Conservation (phyloP, 495 filamentous ascomycete species). For the Penicillium atrosanguineum region DNA sequence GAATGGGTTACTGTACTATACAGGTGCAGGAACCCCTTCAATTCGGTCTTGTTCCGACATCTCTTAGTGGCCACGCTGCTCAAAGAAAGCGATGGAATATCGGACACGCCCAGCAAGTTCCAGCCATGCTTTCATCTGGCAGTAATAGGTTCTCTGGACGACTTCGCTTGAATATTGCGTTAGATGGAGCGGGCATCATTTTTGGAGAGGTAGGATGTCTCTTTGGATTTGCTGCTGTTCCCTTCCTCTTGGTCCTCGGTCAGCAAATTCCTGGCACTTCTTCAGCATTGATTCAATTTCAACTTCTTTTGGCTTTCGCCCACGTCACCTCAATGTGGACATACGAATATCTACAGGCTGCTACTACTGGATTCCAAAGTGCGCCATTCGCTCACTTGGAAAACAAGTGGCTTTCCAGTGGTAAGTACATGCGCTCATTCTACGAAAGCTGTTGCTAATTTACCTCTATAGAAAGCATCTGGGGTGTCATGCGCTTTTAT, state of each 20-base stretch:
- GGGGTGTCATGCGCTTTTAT: conserved; percentile 28
- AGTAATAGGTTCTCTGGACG: conserved; percentile 12
- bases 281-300: conserved; percentile 3
- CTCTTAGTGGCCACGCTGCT: conserved; percentile 46
- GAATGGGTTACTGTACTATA: conserved; percentile 41
- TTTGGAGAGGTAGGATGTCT: conserved; percentile 16
- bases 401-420: conserved; percentile 34
- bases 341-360: conserved; percentile 24
- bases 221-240: conserved; percentile 22
- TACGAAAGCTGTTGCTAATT: background rate
- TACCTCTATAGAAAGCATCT: conserved; percentile 25
- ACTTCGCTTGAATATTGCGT: conserved; percentile 27
- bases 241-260: conserved; percentile 18
- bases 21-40: conserved; percentile 51
- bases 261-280: conserved; percentile 15
- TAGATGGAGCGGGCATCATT: conserved; percentile 26
- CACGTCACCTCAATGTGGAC: conserved; percentile 25
- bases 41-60: conserved; percentile 50
- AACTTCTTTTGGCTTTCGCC: conserved; percentile 17
- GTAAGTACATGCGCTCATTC: conserved; percentile 16
- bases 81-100: conserved; percentile 49
- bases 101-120: conserved; percentile 35
- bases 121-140: conserved; percentile 13
- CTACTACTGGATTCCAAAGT: conserved; percentile 16
- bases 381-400: conserved; percentile 30